phyloP scores from a whole-genome alignment of 2,329 filamentous ascomycete genomes.

The Aspergillus clavatus region DNA sequence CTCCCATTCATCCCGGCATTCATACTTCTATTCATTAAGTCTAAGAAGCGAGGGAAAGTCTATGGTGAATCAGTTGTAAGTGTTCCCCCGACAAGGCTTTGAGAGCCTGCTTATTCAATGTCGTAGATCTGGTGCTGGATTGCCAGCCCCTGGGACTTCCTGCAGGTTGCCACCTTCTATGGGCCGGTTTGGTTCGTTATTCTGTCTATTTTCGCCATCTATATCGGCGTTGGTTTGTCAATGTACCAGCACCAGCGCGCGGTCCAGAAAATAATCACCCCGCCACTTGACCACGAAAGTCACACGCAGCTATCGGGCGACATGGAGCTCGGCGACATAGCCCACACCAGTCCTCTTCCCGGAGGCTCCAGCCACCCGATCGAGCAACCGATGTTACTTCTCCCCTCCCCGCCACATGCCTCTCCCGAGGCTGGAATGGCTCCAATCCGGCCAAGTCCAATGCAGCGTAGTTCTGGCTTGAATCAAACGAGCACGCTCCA shows the following conservation, averaged over 20 bases:
- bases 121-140: conserved; percentile 66
- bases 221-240: conserved; percentile 18
- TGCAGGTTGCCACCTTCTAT: conserved; percentile 69
- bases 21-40: conserved; percentile 58
- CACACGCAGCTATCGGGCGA: neutral
- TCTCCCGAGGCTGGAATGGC: no score
- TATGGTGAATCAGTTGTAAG: conserved; percentile 62
- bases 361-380: no score
- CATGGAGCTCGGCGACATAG: neutral
- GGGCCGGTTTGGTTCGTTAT: conserved; percentile 27
- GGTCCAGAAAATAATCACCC: neutral
- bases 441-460: no score
- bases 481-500: neutral
- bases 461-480: no score
- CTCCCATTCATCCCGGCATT: conserved; percentile 63
- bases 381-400: no score
- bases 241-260: neutral
- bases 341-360: neutral
- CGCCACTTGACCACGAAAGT: neutral
- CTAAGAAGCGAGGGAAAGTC: conserved; percentile 48
- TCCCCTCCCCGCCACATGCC: no score
- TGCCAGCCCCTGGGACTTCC: conserved; percentile 57
- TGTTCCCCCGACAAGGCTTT: conserved; percentile 18
- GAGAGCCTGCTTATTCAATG: neutral
- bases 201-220: conserved; percentile 12